phyloP scores from a whole-genome alignment of 306 rosid genomes.

The Hippophae gyantsensis region DNA sequence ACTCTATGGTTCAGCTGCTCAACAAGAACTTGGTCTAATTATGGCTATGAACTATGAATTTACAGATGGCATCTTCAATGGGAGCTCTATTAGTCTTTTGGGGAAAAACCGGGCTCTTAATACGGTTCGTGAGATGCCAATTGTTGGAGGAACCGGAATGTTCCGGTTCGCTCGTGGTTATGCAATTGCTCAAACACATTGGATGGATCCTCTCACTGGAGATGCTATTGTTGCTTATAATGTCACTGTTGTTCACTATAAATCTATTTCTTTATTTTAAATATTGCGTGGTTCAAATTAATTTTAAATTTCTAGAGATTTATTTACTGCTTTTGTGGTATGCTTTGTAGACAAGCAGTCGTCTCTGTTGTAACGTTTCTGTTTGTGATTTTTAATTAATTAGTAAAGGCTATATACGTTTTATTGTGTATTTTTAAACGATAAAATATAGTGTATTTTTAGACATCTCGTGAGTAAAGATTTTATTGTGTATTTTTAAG shows the following conservation, averaged over 20 bases:
- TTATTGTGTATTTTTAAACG: too few species aligned
- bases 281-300: too few species aligned
- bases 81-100: constrained; percentile 51
- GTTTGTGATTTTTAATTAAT: too few species aligned
- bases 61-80: constrained; percentile 43
- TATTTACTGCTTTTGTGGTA: too few species aligned
- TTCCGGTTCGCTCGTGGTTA: constrained; percentile 74
- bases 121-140: constrained; percentile 54
- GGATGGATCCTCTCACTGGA: constrained; percentile 30
- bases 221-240: constrained; percentile 79
- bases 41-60: constrained; percentile 59
- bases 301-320: too few species aligned
- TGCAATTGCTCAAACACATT: constrained; percentile 51
- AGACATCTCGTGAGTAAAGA: too few species aligned
- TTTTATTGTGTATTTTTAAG: too few species aligned
- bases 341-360: too few species aligned
- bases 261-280: too few species aligned
- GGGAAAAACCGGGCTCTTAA: constrained; percentile 49
- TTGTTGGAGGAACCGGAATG: constrained; percentile 70
- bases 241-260: constrained; percentile 55
- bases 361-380: too few species aligned
- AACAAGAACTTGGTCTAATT: constrained; percentile 45
- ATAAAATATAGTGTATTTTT: too few species aligned
- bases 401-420: too few species aligned
- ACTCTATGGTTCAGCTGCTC: constrained; percentile 48